Percentiles rank a stretch among this genome's conserved stretches.
Evolutionary conservation across 2,329 filamentous ascomycete species (phyloP).

Genomic region (Fusarium continuum): DNA sequence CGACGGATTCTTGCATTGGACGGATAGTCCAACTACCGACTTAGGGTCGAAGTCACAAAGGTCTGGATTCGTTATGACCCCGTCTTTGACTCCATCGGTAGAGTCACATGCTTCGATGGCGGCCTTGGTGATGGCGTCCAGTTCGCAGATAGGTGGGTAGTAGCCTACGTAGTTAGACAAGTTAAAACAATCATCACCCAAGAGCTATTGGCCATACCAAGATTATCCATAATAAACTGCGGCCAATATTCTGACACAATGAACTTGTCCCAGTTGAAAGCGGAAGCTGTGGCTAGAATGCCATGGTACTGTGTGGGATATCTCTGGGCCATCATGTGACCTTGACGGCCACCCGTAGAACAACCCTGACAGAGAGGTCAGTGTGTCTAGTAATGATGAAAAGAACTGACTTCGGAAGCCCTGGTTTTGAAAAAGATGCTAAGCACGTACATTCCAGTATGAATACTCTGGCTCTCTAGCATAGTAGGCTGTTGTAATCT

Average conservation of each 20-base stretch:
- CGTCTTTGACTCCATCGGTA: slow-evolving; percentile 38
- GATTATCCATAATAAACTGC: slow-evolving; percentile 34
- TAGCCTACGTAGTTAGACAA: background rate
- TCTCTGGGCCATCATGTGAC: slow-evolving; percentile 60
- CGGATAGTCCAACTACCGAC: slow-evolving; percentile 17
- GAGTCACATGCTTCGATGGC: slow-evolving; percentile 49
- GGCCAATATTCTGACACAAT: slow-evolving; percentile 35
- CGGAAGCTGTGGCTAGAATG: slow-evolving; percentile 58
- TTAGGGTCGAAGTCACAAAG: slow-evolving; percentile 37
- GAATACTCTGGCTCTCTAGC: slow-evolving; percentile 49
- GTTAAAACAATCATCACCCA: accelerated
- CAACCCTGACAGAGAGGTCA: slow-evolving; percentile 48
- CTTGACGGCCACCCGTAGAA: slow-evolving; percentile 65
- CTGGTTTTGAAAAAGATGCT: accelerated
- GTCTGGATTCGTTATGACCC: slow-evolving; percentile 29
- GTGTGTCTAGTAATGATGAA: accelerated
- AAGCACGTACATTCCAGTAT: slow-evolving; percentile 53
- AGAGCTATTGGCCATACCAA: background rate
- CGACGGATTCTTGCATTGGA: slow-evolving; percentile 14
- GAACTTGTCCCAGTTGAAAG: slow-evolving; percentile 50
- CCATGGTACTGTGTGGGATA: slow-evolving; percentile 65
- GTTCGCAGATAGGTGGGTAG: slow-evolving; percentile 48
- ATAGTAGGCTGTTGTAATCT: slow-evolving; percentile 54
- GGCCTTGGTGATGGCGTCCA: slow-evolving; percentile 46
- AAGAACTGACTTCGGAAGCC: no score